Conservation (phyloP, 129 eudicot genomes). For the Flaveria linearis region DNA sequence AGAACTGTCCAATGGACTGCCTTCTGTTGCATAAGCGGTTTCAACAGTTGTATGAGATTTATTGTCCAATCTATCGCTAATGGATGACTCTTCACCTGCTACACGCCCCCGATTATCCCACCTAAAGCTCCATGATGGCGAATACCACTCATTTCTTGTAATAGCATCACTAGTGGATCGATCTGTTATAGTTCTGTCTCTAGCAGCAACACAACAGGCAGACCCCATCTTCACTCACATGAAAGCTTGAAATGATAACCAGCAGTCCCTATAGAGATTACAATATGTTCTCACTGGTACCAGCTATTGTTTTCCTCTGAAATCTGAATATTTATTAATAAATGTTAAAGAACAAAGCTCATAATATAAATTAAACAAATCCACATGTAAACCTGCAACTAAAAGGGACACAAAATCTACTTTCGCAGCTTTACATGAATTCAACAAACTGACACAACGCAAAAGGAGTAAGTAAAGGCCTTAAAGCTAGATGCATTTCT, state of each 20-base stretch:
- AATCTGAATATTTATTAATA: constrained; percentile 13
- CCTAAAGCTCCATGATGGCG: constrained; percentile 96
- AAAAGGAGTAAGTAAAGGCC: constrained; percentile 26
- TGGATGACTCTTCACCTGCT: constrained; percentile 82
- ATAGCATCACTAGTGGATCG: constrained; percentile 62
- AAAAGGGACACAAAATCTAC: constrained; percentile 28
- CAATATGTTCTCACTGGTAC: constrained; percentile 29
- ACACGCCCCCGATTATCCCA: constrained; percentile 98
- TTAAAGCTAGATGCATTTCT: constrained; percentile 44
- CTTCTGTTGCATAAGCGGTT: constrained; percentile 79
- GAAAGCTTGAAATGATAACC: constrained; percentile 25
- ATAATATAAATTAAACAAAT: not conserved
- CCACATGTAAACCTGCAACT: constrained; percentile 30
- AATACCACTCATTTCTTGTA: constrained; percentile 68
- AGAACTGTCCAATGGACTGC: constrained; percentile 85
- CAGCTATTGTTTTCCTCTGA: constrained; percentile 14
- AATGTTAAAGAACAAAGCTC: constrained; percentile 15
- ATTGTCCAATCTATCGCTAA: constrained; percentile 52
- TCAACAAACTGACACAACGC: constrained; percentile 34
- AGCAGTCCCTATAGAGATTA: constrained; percentile 24
- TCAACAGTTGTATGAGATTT: constrained; percentile 69
- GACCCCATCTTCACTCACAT: constrained; percentile 80
- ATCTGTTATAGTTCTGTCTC: constrained; percentile 71
- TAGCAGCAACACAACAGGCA: constrained; percentile 97
- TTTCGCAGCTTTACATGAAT: constrained; percentile 12